Conservation (phyloP, 768 basidiomycete genomes). For the Termitomyces sp. region DNA sequence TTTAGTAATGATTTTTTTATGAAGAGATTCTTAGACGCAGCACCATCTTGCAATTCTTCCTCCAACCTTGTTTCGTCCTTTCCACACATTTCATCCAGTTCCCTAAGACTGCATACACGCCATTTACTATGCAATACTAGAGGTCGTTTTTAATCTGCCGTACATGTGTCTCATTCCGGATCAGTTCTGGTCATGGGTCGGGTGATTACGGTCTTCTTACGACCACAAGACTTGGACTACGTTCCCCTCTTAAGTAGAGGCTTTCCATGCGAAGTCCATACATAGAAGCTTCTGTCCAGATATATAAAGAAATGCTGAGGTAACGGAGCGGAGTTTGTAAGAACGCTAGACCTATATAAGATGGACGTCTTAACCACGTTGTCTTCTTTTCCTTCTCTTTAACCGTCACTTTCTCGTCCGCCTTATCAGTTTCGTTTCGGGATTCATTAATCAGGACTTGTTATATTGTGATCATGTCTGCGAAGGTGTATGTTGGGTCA, state of each 20-base stretch:
- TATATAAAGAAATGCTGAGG: conserved; percentile 9
- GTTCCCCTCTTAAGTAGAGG: not conserved
- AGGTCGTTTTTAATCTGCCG: not conserved
- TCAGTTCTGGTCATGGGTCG: conserved; percentile 5
- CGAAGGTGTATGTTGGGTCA: conserved; percentile 94
- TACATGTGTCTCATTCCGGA: not conserved
- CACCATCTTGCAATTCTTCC: not conserved
- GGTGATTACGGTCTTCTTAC: not conserved
- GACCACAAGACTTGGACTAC: conserved; percentile 8
- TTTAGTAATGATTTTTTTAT: conserved; percentile 14
- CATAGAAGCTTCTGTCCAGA: conserved; percentile 9
- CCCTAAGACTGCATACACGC: not conserved
- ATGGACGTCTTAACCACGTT: conserved; percentile 20
- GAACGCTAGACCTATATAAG: conserved; percentile 35
- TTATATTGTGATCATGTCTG: conserved; percentile 67
- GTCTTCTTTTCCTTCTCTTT: conserved; percentile 33
- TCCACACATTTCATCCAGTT: not conserved
- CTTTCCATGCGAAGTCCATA: not conserved
- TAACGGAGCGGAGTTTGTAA: conserved; percentile 46
- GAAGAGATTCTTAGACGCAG: conserved; percentile 1
- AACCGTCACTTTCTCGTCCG: conserved; percentile 40
- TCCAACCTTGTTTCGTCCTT: not conserved
- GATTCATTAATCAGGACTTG: conserved; percentile 46
- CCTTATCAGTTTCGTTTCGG: conserved; percentile 50
- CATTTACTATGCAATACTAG: not conserved